phyloP scores from a whole-genome alignment of 2,329 filamentous ascomycete species.

The Neonectria coccinea region DNA sequence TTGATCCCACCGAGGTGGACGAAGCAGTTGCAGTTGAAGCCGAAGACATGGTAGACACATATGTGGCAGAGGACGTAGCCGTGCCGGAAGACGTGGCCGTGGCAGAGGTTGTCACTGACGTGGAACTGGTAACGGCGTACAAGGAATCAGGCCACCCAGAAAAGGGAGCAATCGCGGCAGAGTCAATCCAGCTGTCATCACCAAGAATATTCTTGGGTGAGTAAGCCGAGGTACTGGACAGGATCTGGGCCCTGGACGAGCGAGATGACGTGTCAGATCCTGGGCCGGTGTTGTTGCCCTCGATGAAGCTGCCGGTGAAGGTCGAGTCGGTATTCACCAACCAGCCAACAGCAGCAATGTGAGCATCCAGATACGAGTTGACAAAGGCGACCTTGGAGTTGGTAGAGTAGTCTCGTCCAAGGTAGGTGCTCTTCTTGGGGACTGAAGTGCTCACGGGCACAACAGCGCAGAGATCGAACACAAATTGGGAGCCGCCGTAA shows the following conservation, averaged over 20 bases:
- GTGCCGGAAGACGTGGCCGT: background rate
- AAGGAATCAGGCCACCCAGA: constrained; percentile 46
- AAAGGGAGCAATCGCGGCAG: constrained; percentile 45
- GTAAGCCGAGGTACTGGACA: constrained; percentile 61
- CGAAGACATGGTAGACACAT: background rate
- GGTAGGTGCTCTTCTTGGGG: constrained; percentile 40
- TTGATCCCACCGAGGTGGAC: constrained; percentile 14
- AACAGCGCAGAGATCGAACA: constrained; percentile 56
- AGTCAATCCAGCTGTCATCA: constrained; percentile 49
- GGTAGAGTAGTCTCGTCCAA: constrained; percentile 45
- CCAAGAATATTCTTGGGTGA: constrained; percentile 55
- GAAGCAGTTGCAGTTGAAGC: constrained; percentile 14
- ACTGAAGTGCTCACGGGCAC: constrained; percentile 46
- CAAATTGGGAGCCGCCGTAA: constrained; percentile 52
- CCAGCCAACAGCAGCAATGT: constrained; percentile 46
- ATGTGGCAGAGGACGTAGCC: background rate
- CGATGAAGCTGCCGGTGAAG: constrained; percentile 45
- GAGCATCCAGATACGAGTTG: constrained; percentile 47
- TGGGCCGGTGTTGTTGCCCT: constrained; percentile 50
- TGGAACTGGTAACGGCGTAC: constrained; percentile 33
- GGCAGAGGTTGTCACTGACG: background rate
- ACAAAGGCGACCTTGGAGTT: constrained; percentile 45
- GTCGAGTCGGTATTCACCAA: constrained; percentile 39
- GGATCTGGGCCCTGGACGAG: constrained; percentile 37
- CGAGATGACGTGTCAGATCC: constrained; percentile 43